Base-by-base conservation (phyloP, 306 rosid genomes). In the Gynostemma pentaphyllum region DNA sequence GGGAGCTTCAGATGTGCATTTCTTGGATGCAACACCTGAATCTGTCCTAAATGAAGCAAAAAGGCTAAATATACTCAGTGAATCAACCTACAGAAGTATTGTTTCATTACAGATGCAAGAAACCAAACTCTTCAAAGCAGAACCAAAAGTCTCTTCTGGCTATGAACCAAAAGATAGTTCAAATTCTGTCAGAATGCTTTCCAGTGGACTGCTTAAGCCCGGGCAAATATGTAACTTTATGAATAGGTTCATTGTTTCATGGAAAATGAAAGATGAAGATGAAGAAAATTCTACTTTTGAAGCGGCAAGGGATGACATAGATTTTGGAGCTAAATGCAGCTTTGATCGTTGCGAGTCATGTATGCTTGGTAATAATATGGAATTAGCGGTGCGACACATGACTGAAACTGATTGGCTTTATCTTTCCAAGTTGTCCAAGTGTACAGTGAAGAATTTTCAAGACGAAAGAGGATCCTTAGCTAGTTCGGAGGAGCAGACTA, bases 331-430 rank as follows among this genome's bases (percentile, higher is more conserved):
- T 47, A 61, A 77, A 57, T 28, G 15, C 45, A 36, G 37, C 70
- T 21, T 27, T 53, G 63, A 30, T 61, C 75, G 40, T 54, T 75
- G 80, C 75, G 46, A 68, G 52, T 62, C 77, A 46, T 81, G 87
- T 70, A 46, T 70, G 37, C 64, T 71, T 65, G 71, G 66, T 49
- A 61, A 57, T 46, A 63, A 75, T 64, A 23, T 36, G 51, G 74
- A 14, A 57, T 77, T 55, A 47, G 61, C 74, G 64, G 79, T 88
- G 72, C 95, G 95, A 11, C 82, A 71, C 78, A 78, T 92, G 99
- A 52, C 51, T 64, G 96, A 92, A 79, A 76, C 83, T 32, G 96
- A 92, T 65, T 92, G 99, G 99, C 67, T 92, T 68, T 82, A 88
- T 82, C 90, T 92, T 66, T 84, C 85, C 0, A 67, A 76, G 74